phyloP scores from a whole-genome alignment of 768 basidiomycete species.

The Lentinula raphanica region DNA sequence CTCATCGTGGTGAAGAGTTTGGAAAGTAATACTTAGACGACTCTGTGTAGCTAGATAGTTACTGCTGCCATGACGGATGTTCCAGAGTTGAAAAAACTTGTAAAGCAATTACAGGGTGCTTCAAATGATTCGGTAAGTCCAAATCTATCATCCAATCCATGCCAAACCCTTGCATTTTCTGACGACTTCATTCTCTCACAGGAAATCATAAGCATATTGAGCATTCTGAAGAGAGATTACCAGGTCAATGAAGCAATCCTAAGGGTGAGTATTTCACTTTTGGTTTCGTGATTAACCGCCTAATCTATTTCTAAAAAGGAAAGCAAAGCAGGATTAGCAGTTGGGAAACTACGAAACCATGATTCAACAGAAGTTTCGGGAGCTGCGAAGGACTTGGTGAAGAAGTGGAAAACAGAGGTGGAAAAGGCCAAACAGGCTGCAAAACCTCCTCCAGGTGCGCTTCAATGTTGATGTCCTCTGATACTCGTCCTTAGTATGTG shows the following conservation, averaged over 20 bases:
- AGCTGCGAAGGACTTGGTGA: slow-evolving; percentile 85
- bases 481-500: neutral
- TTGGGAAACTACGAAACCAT: slow-evolving; percentile 82
- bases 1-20: slow-evolving; percentile 5
- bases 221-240: slow-evolving; percentile 58
- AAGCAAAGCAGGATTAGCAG: slow-evolving; percentile 87
- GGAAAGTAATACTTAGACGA: neutral
- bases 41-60: slow-evolving; percentile 11
- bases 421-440: slow-evolving; percentile 52
- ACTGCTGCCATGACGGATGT: slow-evolving; percentile 38
- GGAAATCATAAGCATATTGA: slow-evolving; percentile 62
- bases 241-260: slow-evolving; percentile 68
- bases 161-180: slow-evolving; percentile 26
- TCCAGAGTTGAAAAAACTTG: slow-evolving; percentile 72
- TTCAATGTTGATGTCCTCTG: neutral
- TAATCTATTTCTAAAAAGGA: slow-evolving; percentile 48
- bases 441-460: slow-evolving; percentile 36
- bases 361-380: slow-evolving; percentile 68
- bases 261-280: slow-evolving; percentile 50
- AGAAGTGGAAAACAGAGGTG: slow-evolving; percentile 87
- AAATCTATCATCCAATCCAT: neutral
- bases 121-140: slow-evolving; percentile 21
- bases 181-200: slow-evolving; percentile 28
- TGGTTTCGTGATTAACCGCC: slow-evolving; percentile 16
- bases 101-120: slow-evolving; percentile 70